Evolutionary conservation across 148 eudicot genomes (phyloP), one percentile per base, ranked within the genome.

Genomic region (Simmondsia chinensis): DNA sequence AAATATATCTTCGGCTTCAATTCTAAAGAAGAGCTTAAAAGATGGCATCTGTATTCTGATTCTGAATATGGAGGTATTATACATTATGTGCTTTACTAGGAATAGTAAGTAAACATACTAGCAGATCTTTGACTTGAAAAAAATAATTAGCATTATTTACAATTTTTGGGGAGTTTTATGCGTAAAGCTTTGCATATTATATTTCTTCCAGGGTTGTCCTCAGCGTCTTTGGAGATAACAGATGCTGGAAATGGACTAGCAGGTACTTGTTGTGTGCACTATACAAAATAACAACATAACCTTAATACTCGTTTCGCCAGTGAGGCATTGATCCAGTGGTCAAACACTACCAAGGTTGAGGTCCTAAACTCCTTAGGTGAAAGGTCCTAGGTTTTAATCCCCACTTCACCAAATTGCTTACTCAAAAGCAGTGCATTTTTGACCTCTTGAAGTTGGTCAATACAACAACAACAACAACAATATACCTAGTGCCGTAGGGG

Each of bases 11-110:
- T 71, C 68, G 70, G 56, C 38, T 91, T 91, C 70, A 69, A 64
- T 52, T 70, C 86, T 16, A 85, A 79, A 65, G 86, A 91, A 56
- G 99, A 82, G 65, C 65, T 91, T 23, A 82, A 85, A 40, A 77
- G 57, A 63, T 85, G 99, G 99, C 99, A 91, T 69, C 64, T 91
- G 15, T 91, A 91, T 65, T 85, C 99, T 43, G 99, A 91, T 69
- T 91, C 99, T 48, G 95, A 91, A 75, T 91, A 76, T 52, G 94
- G 94, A 79, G 99, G 99, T 87, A 63, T 20, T 10, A 39, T 15
- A 2, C 2, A 31, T 31, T 31, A 13, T 31, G 34, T 31, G 34
- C 34, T 2, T 31, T 13, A 31, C 12, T 8, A 31, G 34, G 12
- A 31, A 31, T 2, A 31, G n/a, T n/a, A n/a, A n/a, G n/a, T 28